A percentile compares a stretch with the other conserved stretches of the same genome.
Conservation (phyloP, 2,329 filamentous ascomycete genomes). For the Seiridium unicorne region DNA sequence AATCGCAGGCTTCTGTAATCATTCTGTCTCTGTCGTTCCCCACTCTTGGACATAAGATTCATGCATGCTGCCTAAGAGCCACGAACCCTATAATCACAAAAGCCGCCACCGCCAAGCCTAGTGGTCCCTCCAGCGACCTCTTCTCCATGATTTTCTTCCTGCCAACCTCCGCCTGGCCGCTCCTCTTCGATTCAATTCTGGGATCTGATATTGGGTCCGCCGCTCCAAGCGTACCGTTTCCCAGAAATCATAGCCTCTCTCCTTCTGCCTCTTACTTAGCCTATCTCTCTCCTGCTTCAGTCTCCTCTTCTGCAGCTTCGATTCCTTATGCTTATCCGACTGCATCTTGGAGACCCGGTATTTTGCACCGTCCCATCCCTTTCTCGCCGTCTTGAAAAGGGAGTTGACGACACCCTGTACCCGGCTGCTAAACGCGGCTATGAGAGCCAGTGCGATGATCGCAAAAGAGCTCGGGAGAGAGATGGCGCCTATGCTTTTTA, state of each 20-base stretch:
- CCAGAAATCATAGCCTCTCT: conserved; percentile 39
- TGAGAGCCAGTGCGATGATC: conserved; percentile 48
- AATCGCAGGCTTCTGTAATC: too few species aligned
- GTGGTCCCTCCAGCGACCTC: neutral
- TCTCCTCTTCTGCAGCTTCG: conserved; percentile 18
- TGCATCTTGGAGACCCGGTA: conserved; percentile 21
- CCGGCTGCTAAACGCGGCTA: conserved; percentile 54
- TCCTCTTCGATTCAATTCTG: conserved; percentile 31
- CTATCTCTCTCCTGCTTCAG: conserved; percentile 18
- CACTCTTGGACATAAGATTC: too few species aligned
- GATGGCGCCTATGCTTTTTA: conserved; percentile 45
- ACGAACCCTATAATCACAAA: too few species aligned
- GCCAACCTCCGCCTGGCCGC: conserved; percentile 13
- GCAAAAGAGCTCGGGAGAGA: conserved; percentile 46
- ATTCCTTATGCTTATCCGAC: conserved; percentile 22
- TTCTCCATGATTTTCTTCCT: conserved; percentile 18
- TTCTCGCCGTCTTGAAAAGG: conserved; percentile 16
- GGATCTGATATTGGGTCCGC: conserved; percentile 31
- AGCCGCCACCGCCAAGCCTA: neutral
- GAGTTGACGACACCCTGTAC: conserved; percentile 31
- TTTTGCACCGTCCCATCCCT: conserved; percentile 10
- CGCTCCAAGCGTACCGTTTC: conserved; percentile 31
- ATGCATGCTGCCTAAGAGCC: too few species aligned
- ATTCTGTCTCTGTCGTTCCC: too few species aligned
- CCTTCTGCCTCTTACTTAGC: conserved; percentile 19